Percentiles rank a stretch among this genome's conserved stretches.
These are phyloP conservation scores for Kluyveromyces wickerhamii DNA, from an alignment of 805 yeast species.

Conservation along the genomic window DNA sequence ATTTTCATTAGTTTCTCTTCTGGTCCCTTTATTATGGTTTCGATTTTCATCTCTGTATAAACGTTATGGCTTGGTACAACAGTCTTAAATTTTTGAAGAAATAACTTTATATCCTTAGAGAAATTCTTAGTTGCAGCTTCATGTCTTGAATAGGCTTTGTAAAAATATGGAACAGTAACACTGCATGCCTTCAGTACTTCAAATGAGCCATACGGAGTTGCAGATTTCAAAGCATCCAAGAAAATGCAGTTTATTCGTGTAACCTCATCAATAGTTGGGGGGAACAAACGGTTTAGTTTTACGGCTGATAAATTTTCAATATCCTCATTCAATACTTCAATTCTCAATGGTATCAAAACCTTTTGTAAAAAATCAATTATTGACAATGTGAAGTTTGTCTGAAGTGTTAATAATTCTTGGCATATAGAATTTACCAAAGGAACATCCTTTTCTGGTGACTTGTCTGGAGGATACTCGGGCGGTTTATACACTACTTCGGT, in stretches of 20 bases:
- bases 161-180: constrained; percentile 78
- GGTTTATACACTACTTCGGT: constrained; percentile 64
- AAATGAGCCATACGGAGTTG: constrained; percentile 59
- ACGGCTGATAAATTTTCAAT: constrained; percentile 49
- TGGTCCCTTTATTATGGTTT: constrained; percentile 58
- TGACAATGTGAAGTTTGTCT: constrained; percentile 63
- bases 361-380: constrained; percentile 71
- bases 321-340: constrained; percentile 51
- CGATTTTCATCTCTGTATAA: constrained; percentile 46
- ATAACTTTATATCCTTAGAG: constrained; percentile 36
- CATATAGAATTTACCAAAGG: constrained; percentile 46
- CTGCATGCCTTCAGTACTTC: constrained; percentile 80
- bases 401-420: constrained; percentile 60
- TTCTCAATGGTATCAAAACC: constrained; percentile 70
- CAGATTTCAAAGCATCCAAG: constrained; percentile 62
- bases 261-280: constrained; percentile 93
- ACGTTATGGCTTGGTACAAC: constrained; percentile 23
- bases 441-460: constrained; percentile 21
- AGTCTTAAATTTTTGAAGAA: constrained; percentile 32
- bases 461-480: constrained; percentile 32
- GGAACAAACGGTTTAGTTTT: constrained; percentile 70
- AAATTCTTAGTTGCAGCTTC: constrained; percentile 83
- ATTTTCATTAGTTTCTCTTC: constrained; percentile 59
- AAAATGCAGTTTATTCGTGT: constrained; percentile 83
- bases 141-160: constrained; percentile 87